These are phyloP conservation scores for Populus nigra DNA, from an alignment of 345 rosid species.

Conservation along the genomic window DNA sequence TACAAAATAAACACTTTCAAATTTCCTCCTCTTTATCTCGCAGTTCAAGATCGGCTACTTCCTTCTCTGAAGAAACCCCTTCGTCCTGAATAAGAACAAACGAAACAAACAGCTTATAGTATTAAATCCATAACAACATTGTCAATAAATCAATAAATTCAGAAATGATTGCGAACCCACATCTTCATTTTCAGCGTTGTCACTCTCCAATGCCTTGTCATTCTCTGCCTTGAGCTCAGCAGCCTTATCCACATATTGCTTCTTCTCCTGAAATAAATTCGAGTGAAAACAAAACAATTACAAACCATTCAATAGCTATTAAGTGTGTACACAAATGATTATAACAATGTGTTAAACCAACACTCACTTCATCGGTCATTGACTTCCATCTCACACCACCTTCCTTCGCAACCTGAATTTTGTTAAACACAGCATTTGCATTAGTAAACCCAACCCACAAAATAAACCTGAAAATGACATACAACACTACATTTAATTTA, in stretches of 20 bases:
- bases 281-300: background rate
- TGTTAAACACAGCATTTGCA: background rate
- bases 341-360: background rate
- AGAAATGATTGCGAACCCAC: constrained; percentile 8
- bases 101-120: background rate
- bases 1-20: background rate
- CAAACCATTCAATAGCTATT: no score
- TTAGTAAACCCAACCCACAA: no score
- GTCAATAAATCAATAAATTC: background rate
- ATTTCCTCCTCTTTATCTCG: constrained; percentile 25
- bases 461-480: background rate
- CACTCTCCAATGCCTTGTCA: constrained; percentile 40
- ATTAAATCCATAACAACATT: background rate
- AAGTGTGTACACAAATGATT: background rate
- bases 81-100: constrained; percentile 39
- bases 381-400: constrained; percentile 87
- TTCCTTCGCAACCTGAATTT: constrained; percentile 61
- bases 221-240: constrained; percentile 68
- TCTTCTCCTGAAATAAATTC: constrained; percentile 55
- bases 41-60: constrained; percentile 21
- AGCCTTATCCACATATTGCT: constrained; percentile 64
- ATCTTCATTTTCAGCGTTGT: constrained; percentile 30
- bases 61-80: constrained; percentile 34
- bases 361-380: constrained; percentile 72
- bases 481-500: background rate